Percentiles rank a stretch among this genome's conserved stretches.
These are phyloP conservation scores for Candida palmyrensis DNA, from an alignment of 805 yeast species.

Conservation along the genomic window DNA sequence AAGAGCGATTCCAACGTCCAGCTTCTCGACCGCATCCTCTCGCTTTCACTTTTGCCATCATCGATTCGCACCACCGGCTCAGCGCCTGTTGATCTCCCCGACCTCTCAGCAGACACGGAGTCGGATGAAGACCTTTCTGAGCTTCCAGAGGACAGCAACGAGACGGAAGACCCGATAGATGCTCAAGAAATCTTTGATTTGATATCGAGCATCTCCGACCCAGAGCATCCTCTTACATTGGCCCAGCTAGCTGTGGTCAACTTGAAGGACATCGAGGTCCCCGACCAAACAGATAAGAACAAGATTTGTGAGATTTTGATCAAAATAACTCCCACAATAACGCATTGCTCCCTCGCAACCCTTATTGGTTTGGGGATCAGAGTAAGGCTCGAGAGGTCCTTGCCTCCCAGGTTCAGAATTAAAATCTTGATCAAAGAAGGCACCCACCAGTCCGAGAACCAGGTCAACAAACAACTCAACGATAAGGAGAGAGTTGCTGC, in stretches of 20 bases:
- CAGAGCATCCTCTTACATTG: conserved; percentile 93
- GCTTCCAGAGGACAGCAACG: conserved; percentile 24
- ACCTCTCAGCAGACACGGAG: conserved; percentile 19
- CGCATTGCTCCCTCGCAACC: conserved; percentile 96
- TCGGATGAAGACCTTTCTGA: conserved; percentile 17
- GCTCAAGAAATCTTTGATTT: conserved; percentile 86
- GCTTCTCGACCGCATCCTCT: conserved; percentile 22
- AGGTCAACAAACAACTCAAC: conserved; percentile 92
- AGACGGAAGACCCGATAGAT: conserved; percentile 64
- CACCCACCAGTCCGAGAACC: conserved; percentile 91
- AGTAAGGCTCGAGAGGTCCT: conserved; percentile 82
- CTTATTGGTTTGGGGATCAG: conserved; percentile 92
- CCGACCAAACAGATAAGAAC: conserved; percentile 22
- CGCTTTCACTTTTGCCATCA: conserved; percentile 27
- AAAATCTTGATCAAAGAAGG: conserved; percentile 82
- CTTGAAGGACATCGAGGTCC: conserved; percentile 70
- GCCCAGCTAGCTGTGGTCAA: conserved; percentile 95
- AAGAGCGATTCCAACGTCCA: conserved; percentile 12
- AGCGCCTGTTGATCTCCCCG: conserved; percentile 15
- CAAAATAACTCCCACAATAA: conserved; percentile 92
- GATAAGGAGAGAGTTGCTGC: conserved; percentile 98
- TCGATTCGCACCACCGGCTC: neutral
- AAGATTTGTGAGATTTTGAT: conserved; percentile 69
- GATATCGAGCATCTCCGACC: conserved; percentile 85
- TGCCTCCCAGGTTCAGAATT: conserved; percentile 80